Base-by-base conservation (phyloP, 139 green algal genomes). In the Chlorella sp. region DNA sequence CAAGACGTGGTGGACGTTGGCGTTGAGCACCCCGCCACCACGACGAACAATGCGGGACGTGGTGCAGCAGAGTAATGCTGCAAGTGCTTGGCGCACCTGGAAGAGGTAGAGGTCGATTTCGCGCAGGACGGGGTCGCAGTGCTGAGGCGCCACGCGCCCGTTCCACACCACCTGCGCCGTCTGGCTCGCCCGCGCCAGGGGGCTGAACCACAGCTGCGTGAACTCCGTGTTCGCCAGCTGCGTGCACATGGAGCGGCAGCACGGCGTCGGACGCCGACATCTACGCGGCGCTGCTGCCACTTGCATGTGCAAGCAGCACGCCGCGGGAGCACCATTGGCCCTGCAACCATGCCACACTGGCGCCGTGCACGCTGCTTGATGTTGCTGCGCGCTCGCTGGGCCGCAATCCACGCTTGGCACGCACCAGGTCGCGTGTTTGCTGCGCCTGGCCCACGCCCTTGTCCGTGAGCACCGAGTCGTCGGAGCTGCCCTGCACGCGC, bases 101-200 rank as follows among this genome's bases (percentile, higher is more conserved):
- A 98, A 98, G 1, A 87, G 89, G 81, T 98, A 98, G 1, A 98
- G 82, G 76, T 98, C 94, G 23, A 98, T 89, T 74, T 98, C 94
- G 0, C 94, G 74, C 27, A 98, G 85, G 2, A 62, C 66, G 5
- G 73, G 73, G 23, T 59, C 27, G 20, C 55, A 64, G 55, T 27
- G 55, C 27, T 27, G 22, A n/a, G 20, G 55, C 17, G 32, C 50
- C 22, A 14, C 55, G 3, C 82, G 69, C 35, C 64, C 66, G 31
- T 65, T 72, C 87, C 89, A 93, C 20, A 98, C 85, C 42, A 96
- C 91, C 29, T 93, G 81, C 0, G 87, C 87, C 10, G 94, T 98
- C 70, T 95, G 42, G 0, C n/a, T 69, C 2, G 94, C 90, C 0
- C 94, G 77, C 2, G 75, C 72, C 31, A 98, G 85, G 1, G 94